Conservation (phyloP, 495 filamentous ascomycete species). For the Podospora sp. region DNA sequence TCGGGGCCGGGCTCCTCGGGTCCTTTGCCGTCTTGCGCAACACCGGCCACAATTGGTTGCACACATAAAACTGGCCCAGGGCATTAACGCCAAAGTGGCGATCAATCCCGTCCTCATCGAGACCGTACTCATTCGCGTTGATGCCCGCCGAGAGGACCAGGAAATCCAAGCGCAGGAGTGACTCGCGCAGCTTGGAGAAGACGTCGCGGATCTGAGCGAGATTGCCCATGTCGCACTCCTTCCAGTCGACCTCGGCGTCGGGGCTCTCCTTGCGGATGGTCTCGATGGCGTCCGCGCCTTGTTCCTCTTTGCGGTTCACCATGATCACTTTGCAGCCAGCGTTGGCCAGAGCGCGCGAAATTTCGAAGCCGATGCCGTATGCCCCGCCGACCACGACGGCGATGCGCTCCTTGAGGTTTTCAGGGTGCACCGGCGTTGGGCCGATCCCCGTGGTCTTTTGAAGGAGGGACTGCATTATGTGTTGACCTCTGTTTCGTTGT, state of each 20-base stretch:
- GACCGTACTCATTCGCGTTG: conserved; percentile 47
- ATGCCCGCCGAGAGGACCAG: conserved; percentile 54
- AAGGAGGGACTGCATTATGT: conserved; percentile 35
- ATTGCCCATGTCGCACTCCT: conserved; percentile 47
- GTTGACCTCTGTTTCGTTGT: neutral
- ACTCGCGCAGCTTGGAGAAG: conserved; percentile 34
- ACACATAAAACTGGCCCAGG: conserved; percentile 50
- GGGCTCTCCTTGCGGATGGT: conserved; percentile 37
- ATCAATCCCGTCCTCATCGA: conserved; percentile 49
- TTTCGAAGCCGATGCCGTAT: conserved; percentile 57
- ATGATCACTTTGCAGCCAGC: conserved; percentile 40
- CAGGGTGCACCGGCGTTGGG: conserved; percentile 30
- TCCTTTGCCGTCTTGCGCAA: conserved; percentile 42
- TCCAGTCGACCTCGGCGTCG: conserved; percentile 44
- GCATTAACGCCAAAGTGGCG: conserved; percentile 57
- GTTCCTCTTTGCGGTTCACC: conserved; percentile 47
- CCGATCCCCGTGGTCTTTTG: conserved; percentile 31
- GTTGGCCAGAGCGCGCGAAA: conserved; percentile 44
- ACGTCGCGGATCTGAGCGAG: conserved; percentile 43
- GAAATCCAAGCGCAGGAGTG: conserved; percentile 45
- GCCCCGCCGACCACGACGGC: conserved; percentile 60
- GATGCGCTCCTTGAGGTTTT: conserved; percentile 42
- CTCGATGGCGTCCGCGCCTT: conserved; percentile 41
- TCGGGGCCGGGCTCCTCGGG: conserved; percentile 34
- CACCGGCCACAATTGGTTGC: conserved; percentile 47